phyloP scores from a whole-genome alignment of 2,329 filamentous ascomycete genomes.

The Spiromastix sp. region DNA sequence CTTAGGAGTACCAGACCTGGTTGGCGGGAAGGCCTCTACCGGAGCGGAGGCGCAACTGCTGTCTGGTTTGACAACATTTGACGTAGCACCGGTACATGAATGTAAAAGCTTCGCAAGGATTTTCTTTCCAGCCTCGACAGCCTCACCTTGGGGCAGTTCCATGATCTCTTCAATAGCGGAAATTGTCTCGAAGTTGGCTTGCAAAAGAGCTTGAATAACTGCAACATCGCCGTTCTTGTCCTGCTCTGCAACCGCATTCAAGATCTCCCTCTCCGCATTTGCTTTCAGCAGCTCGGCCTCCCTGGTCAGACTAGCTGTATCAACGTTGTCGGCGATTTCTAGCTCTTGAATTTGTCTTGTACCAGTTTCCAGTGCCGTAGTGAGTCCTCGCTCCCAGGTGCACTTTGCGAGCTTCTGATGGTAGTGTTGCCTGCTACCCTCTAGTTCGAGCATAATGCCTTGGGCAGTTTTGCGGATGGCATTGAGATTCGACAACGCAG shows the following conservation, averaged over 20 bases:
- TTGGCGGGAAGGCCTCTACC: conserved; percentile 56
- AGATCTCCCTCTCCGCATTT: conserved; percentile 69
- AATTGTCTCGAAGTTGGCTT: conserved; percentile 86
- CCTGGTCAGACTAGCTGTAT: conserved; percentile 61
- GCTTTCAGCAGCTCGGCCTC: conserved; percentile 81
- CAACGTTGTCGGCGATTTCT: conserved; percentile 55
- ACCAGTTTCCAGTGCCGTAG: conserved; percentile 78
- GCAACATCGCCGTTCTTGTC: conserved; percentile 71
- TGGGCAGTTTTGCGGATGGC: conserved; percentile 80
- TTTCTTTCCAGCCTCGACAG: conserved; percentile 65
- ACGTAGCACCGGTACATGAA: conserved; percentile 60
- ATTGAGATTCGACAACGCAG: conserved; percentile 54
- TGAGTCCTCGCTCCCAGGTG: conserved; percentile 79
- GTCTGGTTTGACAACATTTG: conserved; percentile 85
- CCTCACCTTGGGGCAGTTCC: conserved; percentile 72
- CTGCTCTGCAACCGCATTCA: conserved; percentile 67
- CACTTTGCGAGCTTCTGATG: conserved; percentile 71
- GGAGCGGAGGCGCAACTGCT: conserved; percentile 43
- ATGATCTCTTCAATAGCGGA: conserved; percentile 72
- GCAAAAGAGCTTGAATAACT: conserved; percentile 71
- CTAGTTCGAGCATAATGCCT: conserved; percentile 79
- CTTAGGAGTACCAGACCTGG: conserved; percentile 66
- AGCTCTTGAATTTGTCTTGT: conserved; percentile 64
- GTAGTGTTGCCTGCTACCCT: conserved; percentile 81
- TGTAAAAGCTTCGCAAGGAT: conserved; percentile 71